Percentiles rank a stretch among this genome's conserved stretches.
Evolutionary conservation across 306 rosid genomes (phyloP).

Genomic region (Potentilla sterilis): DNA sequence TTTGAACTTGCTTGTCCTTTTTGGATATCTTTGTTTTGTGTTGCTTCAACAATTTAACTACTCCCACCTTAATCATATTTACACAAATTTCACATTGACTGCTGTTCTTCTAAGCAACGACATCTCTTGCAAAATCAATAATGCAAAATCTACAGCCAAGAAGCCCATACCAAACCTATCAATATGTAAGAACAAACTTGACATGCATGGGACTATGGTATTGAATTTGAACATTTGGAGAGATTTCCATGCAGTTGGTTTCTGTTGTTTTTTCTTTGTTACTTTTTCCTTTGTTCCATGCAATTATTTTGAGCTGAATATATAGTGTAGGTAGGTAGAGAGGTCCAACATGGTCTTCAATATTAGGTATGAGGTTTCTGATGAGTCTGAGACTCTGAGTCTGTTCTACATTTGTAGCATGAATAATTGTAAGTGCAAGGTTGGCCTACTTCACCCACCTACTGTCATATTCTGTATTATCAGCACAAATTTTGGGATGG

Average conservation of each 20-base stretch:
- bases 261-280: too few species aligned
- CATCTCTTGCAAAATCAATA: neutral
- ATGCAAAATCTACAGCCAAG: too few species aligned
- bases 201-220: too few species aligned
- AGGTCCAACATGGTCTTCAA: neutral
- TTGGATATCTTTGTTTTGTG: neutral
- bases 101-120: neutral
- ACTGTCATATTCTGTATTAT: neutral
- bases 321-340: neutral
- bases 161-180: too few species aligned
- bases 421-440: neutral
- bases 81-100: neutral
- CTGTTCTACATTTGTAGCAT: neutral
- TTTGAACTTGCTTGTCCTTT: neutral
- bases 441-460: neutral
- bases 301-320: neutral
- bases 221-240: too few species aligned
- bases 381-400: neutral
- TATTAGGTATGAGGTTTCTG: neutral
- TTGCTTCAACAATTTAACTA: neutral
- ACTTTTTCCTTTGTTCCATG: neutral
- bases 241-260: too few species aligned
- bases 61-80: neutral
- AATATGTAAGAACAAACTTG: too few species aligned
- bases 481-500: neutral